Evolutionary conservation across 2,329 filamentous ascomycete species (phyloP), one percentile per base, ranked within the genome.

Genomic region (Pestalotiopsis sp.): DNA sequence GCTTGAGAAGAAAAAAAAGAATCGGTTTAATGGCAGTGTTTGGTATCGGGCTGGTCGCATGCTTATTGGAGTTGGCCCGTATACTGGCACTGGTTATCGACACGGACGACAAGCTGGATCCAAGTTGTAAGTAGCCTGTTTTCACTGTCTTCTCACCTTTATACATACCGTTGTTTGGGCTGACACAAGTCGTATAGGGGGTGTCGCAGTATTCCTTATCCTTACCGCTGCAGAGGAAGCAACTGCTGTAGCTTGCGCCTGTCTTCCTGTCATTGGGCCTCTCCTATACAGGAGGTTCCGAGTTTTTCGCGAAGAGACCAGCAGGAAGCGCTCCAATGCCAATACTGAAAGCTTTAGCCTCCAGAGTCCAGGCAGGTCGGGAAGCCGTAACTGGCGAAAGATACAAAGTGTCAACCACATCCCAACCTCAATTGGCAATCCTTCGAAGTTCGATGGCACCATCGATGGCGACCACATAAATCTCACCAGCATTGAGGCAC

Each of bases 181-280:
- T 59, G 2, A 59, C 57, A 14, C 11, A 3, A 3, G 12, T 59
- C 23, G 23, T 23, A 63, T 65, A 76, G 74, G 73, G 67, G 73
- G 74, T 12, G 74, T 76, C 49, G 70, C 70, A 20, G 45, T 71
- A 14, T 76, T 74, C 63, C 27, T 76, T 6, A 72, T 74, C 57
- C 72, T 75, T 12, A 75, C 73, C 1, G 74, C 73, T 13, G 73
- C 73, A 20, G 74, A 74, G 59, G 74, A 76, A 70, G 73, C 74
- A 4, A 72, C 72, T 12, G 74, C 74, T 4, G 70, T 76, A n/a
- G 73, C 74, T 5, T 76, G 74, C 64, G 74, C 74, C 13, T 73
- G 72, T 41, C 36, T 76, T 4, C 74, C 74, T 39, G 69, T 76
- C 6, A 67, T 76, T 9, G 67, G 68, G 4, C 73, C 74, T 1